Evolutionary conservation across 306 rosid species (phyloP), one percentile per base, ranked within the genome.

Genomic region (Prinsepia uniflora): DNA sequence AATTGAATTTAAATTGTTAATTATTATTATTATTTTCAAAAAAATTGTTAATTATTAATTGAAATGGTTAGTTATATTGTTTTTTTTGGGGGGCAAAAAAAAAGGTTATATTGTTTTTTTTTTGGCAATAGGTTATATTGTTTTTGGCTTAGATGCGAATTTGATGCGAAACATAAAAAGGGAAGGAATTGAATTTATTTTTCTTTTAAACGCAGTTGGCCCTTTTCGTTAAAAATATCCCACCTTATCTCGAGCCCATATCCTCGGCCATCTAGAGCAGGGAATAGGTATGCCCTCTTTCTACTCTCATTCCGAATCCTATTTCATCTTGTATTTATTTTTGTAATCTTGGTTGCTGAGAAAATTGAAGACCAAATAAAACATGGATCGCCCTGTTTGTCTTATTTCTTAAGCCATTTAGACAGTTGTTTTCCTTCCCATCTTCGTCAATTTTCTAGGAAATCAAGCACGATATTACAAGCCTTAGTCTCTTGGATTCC

Each of bases 161-260:
- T 30, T 2, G 36, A 30, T 30, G 36, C 36, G 36, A 30, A 30
- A 30, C 1, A 30, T 30, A 30, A 30, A 30, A 30, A 2, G 36
- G 36, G 36, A 3, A 30, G 36, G 4, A 30, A 30, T 30, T 30
- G 36, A 30, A 30, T 30, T 30, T 30, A 30, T 30, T 30, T 30
- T 30, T 30, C 36, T 3, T 46, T 45, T 46, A 24, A 24, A 24
- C 30, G 30, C 30, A 17, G 58, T 18, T 53, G 20, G 24, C 30
- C 62, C 30, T n/a, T 10, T 22, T 7, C 5, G 39, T 56, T 11
- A 7, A 22, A 56, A 56, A 22, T 22, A 56, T 58, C 24, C 7
- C 62, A 68, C 18, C 63, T 53, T 40, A 53, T 68, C 73, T 50
- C 41, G 63, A 69, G 20, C 63, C 63, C 41, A 69, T 40, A 53